Conservation (phyloP, 1,284 basidiomycete species). For the Ustilago nuda region DNA sequence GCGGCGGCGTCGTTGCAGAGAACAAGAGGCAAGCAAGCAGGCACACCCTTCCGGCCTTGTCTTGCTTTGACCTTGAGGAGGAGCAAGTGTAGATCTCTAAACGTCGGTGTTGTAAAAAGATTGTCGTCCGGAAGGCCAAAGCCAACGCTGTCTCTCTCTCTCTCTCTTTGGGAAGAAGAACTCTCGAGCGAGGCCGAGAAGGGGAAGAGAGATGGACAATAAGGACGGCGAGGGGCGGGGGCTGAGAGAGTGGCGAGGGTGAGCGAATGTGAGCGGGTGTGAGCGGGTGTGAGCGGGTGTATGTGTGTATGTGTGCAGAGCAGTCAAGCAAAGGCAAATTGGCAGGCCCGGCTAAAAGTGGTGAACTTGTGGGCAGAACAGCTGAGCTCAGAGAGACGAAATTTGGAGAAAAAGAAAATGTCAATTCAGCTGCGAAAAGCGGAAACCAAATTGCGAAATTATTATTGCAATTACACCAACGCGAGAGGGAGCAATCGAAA, state of each 20-base stretch:
- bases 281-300: not conserved
- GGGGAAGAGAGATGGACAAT: too few relatives aligned
- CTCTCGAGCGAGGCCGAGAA: constrained; percentile 1
- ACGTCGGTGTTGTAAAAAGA: constrained; percentile 1
- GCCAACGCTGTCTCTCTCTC: not conserved
- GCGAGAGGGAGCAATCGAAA: not conserved
- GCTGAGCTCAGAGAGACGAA: not conserved
- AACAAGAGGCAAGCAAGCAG: not conserved
- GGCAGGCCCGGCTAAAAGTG: too few relatives aligned
- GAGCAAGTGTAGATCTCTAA: not conserved
- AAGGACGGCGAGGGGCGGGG: not conserved
- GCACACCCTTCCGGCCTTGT: not conserved
- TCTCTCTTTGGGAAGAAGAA: not conserved
- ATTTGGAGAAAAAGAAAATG: not conserved
- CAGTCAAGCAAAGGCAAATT: too few relatives aligned
- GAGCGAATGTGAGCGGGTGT: not conserved
- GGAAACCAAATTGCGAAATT: too few relatives aligned
- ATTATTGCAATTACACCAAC: not conserved
- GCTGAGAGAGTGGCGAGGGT: not conserved
- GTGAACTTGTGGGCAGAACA: not conserved
- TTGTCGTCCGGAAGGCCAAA: not conserved
- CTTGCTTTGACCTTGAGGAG: too few relatives aligned
- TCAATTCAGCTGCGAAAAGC: not conserved
- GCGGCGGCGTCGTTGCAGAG: not conserved
- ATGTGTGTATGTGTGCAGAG: too few relatives aligned